phyloP scores from a whole-genome alignment of 2,329 filamentous ascomycete species.

The Botrytis medusae region DNA sequence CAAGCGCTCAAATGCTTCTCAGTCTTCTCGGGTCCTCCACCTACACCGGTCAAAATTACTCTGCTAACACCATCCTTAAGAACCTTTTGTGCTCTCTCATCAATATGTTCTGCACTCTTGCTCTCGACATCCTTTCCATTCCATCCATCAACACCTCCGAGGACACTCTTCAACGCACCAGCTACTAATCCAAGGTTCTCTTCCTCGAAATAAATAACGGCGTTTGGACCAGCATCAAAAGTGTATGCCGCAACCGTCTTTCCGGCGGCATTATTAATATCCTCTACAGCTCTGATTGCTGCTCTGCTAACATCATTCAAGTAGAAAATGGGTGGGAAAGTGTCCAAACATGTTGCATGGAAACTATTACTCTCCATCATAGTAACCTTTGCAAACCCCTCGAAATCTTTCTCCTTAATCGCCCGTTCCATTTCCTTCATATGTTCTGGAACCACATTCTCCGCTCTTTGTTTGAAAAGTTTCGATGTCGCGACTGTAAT shows the following conservation, averaged over 20 bases:
- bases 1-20: constrained; percentile 68
- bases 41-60: constrained; percentile 88
- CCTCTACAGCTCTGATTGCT: constrained; percentile 84
- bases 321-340: constrained; percentile 97
- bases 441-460: constrained; percentile 73
- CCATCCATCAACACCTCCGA: constrained; percentile 70
- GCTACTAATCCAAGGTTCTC: constrained; percentile 72
- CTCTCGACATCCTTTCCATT: constrained; percentile 56
- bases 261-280: constrained; percentile 78
- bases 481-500: constrained; percentile 88
- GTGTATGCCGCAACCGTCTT: constrained; percentile 88
- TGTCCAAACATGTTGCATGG: constrained; percentile 92
- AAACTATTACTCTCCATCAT: constrained; percentile 98
- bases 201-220: constrained; percentile 91
- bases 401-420: constrained; percentile 76
- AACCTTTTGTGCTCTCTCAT: constrained; percentile 62
- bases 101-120: constrained; percentile 56
- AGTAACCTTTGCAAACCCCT: constrained; percentile 81
- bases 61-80: constrained; percentile 80
- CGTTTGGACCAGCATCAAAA: constrained; percentile 95
- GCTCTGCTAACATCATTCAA: constrained; percentile 91
- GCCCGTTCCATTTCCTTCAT: constrained; percentile 87
- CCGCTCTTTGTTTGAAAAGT: constrained; percentile 77
- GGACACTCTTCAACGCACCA: constrained; percentile 71
- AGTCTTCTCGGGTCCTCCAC: constrained; percentile 81